Conservation (phyloP, 2,329 filamentous ascomycete species). For the Orbilia oligospora region DNA sequence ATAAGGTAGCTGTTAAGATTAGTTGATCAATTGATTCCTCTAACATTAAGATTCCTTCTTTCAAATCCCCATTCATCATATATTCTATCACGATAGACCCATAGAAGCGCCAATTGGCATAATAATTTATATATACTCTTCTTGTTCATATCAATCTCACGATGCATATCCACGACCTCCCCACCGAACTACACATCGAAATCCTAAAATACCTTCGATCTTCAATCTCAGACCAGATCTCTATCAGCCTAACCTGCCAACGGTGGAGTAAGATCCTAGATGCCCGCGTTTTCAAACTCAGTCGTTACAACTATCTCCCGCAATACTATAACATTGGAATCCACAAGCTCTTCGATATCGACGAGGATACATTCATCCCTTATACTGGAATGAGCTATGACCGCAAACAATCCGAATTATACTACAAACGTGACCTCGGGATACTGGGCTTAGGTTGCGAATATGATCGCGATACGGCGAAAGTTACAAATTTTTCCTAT, state of each 20-base stretch:
- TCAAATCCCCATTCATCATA: too few relatives aligned
- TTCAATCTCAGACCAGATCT: slow-evolving; percentile 1
- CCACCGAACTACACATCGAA: neutral
- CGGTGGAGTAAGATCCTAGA: neutral
- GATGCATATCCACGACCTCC: neutral
- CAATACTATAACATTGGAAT: neutral
- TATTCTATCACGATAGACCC: too few relatives aligned
- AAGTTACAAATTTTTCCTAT: neutral
- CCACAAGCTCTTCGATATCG: neutral
- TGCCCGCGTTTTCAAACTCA: neutral
- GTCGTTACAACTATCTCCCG: neutral
- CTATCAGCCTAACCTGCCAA: neutral
- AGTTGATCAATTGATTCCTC: too few relatives aligned
- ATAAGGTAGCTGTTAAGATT: too few relatives aligned
- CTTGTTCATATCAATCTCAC: too few relatives aligned
- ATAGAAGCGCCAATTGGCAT: too few relatives aligned
- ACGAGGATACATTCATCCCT: too few relatives aligned
- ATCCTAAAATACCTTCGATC: slow-evolving; percentile 1
- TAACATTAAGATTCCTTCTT: too few relatives aligned
- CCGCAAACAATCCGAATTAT: too few relatives aligned
- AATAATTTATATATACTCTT: too few relatives aligned
- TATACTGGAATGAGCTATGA: too few relatives aligned
- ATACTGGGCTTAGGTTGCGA: neutral
- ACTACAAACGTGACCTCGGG: neutral
- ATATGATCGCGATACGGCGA: neutral